Evolutionary conservation across 768 basidiomycete genomes (phyloP).

Genomic region (Termitomyces sp.): DNA sequence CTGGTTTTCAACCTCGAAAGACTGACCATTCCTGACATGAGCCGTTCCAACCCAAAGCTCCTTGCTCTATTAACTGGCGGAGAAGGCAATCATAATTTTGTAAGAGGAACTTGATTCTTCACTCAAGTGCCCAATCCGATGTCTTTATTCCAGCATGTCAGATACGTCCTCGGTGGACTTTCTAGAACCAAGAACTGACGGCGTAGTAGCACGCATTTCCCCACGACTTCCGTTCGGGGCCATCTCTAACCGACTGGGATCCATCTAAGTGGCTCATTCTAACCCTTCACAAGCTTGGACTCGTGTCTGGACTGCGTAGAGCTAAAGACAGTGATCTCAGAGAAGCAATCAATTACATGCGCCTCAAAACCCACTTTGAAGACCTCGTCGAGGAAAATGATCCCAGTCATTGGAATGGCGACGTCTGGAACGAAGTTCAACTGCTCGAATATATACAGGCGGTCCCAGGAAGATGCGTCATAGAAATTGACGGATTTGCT

Average conservation of each 20-base stretch:
- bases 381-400: background rate
- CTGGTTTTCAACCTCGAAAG: background rate
- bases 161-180: background rate
- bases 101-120: background rate
- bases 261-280: constrained; percentile 79
- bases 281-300: constrained; percentile 42
- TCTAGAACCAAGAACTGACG: constrained; percentile 14
- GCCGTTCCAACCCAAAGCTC: background rate
- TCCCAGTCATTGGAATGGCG: background rate
- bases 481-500: constrained; percentile 58
- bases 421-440: constrained; percentile 36
- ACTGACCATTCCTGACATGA: background rate
- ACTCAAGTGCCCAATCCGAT: background rate
- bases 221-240: constrained; percentile 73
- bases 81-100: constrained; percentile 3
- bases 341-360: background rate
- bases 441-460: constrained; percentile 28
- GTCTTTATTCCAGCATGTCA: background rate
- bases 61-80: constrained; percentile 1
- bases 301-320: constrained; percentile 36
- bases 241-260: constrained; percentile 63
- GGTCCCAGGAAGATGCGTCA: constrained; percentile 37
- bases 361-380: background rate
- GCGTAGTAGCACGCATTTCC: constrained; percentile 65
- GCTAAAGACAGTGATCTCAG: background rate